Percentiles rank a stretch among this genome's conserved stretches.
These are phyloP conservation scores for Claviceps sp. DNA, from an alignment of 2,329 filamentous ascomycete genomes.

Conservation along the genomic window DNA sequence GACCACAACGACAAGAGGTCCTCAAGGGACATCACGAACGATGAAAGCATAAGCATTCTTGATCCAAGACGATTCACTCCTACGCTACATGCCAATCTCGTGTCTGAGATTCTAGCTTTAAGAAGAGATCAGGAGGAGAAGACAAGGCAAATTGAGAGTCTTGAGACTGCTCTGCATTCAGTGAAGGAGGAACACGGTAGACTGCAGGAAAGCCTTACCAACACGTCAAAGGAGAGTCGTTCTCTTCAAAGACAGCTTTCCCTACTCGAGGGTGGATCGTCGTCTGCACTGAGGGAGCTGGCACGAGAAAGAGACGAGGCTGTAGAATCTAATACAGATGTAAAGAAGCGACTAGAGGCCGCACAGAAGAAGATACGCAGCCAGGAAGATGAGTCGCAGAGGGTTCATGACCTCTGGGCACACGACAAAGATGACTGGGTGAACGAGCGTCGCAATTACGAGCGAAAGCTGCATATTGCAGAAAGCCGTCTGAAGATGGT, in stretches of 20 bases:
- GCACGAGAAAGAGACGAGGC: conserved; percentile 77
- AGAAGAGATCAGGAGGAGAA: conserved; percentile 87
- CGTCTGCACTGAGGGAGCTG: conserved; percentile 72
- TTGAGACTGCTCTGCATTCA: conserved; percentile 63
- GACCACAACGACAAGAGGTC: conserved; percentile 33
- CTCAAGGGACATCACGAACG: conserved; percentile 44
- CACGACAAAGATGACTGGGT: conserved; percentile 78
- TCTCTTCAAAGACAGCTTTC: conserved; percentile 76
- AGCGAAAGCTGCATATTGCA: conserved; percentile 78
- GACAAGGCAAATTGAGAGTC: conserved; percentile 67
- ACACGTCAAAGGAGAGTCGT: conserved; percentile 60
- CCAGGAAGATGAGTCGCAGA: conserved; percentile 72
- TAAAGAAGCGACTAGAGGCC: conserved; percentile 62
- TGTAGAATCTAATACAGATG: conserved; percentile 56
- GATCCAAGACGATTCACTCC: conserved; percentile 91
- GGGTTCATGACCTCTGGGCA: conserved; percentile 67
- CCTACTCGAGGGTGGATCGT: conserved; percentile 74
- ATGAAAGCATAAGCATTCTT: conserved; percentile 60
- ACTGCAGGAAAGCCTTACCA: conserved; percentile 47
- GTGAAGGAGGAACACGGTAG: conserved; percentile 62
- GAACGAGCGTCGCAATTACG: conserved; percentile 65
- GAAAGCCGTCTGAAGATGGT: conserved; percentile 75
- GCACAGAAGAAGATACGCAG: conserved; percentile 63
- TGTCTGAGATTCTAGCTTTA: conserved; percentile 82
- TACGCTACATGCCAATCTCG: conserved; percentile 83